phyloP scores from a whole-genome alignment of 2,329 filamentous ascomycete genomes.

The Trichoderma sp. region DNA sequence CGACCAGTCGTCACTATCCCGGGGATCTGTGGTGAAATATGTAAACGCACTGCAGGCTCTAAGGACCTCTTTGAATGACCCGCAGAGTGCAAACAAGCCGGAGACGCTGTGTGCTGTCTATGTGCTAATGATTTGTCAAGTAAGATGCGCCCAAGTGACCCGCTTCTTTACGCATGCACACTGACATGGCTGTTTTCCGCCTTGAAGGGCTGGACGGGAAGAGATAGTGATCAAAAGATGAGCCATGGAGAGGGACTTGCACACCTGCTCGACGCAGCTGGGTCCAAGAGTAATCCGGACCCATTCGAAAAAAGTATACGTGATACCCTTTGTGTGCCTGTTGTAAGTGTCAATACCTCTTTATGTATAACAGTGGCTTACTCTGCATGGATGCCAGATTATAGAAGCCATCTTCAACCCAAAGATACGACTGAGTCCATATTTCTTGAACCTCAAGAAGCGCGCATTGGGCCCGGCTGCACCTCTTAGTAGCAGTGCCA shows the following conservation, averaged over 20 bases:
- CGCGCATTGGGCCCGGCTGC: not conserved
- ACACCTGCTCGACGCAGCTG: conserved; percentile 31
- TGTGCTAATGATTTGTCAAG: conserved; percentile 38
- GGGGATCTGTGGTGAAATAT: conserved; percentile 29
- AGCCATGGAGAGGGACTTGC: conserved; percentile 36
- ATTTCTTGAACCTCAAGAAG: conserved; percentile 22
- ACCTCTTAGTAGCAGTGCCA: not conserved
- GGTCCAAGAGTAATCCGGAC: conserved; percentile 27
- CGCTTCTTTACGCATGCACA: not conserved
- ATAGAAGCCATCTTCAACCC: conserved; percentile 35
- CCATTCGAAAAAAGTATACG: conserved; percentile 32
- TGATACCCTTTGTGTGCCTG: conserved; percentile 32
- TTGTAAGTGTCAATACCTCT: conserved; percentile 27
- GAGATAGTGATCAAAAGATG: conserved; percentile 26
- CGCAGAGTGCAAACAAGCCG: conserved; percentile 27
- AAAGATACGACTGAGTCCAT: conserved; percentile 27
- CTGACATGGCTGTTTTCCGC: not conserved
- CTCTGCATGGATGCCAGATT: conserved; percentile 25
- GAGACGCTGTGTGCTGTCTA: conserved; percentile 41
- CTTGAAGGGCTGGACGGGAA: conserved; percentile 34
- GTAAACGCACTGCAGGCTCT: conserved; percentile 32
- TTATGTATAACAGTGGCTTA: not conserved
- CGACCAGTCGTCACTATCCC: conserved; percentile 24
- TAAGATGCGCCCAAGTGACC: conserved; percentile 20
- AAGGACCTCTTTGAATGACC: conserved; percentile 29